phyloP scores from a whole-genome alignment of 2,329 filamentous ascomycete genomes.

The Apiospora hydei region DNA sequence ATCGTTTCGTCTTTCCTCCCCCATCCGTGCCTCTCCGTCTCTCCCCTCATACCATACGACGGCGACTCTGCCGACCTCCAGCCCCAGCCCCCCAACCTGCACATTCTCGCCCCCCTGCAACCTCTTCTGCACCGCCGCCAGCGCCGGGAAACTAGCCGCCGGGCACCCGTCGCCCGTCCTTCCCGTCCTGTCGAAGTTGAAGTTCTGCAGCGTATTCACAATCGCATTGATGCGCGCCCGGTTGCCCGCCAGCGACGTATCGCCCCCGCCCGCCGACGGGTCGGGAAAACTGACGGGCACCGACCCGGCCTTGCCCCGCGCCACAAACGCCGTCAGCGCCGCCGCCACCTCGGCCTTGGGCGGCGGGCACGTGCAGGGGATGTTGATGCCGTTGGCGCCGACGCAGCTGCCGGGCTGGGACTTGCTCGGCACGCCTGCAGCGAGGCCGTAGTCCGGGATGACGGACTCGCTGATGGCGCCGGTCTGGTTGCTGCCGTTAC shows the following conservation, averaged over 20 bases:
- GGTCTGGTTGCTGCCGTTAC: no score
- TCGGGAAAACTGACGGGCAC: background rate
- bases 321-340: constrained; percentile 6
- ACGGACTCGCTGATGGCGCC: constrained; percentile 20
- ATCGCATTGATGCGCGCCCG: constrained; percentile 19
- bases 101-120: constrained; percentile 20
- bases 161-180: constrained; percentile 21
- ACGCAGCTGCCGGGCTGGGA: constrained; percentile 20
- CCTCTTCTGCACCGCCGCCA: constrained; percentile 13
- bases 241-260: background rate
- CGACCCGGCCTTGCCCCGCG: constrained; percentile 11
- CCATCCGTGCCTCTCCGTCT: background rate
- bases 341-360: background rate
- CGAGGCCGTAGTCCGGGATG: constrained; percentile 23
- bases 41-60: background rate
- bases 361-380: constrained; percentile 23
- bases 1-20: background rate
- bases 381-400: constrained; percentile 21
- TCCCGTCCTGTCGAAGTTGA: constrained; percentile 22
- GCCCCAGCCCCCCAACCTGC: background rate
- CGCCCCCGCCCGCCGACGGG: background rate
- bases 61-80: background rate
- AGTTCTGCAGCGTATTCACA: constrained; percentile 24
- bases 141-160: background rate
- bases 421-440: background rate